These are phyloP conservation scores for Rusavskia elegans DNA, from an alignment of 495 filamentous ascomycete species.

Conservation along the genomic window DNA sequence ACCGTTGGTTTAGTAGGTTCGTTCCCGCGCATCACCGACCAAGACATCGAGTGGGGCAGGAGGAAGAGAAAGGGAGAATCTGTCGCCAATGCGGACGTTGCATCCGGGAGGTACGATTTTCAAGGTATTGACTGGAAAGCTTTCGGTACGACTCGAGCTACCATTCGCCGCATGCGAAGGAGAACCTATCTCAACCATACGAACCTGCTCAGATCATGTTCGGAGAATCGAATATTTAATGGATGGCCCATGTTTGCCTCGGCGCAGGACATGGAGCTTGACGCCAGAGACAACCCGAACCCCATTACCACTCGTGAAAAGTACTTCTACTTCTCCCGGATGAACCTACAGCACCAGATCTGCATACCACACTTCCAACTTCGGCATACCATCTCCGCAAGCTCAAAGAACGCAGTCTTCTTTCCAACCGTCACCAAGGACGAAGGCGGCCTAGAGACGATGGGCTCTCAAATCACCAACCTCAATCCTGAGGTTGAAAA, in stretches of 20 bases:
- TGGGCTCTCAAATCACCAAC: conserved; percentile 17
- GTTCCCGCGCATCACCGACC: neutral
- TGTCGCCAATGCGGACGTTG: neutral
- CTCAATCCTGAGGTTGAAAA: neutral
- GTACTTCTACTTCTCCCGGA: conserved; percentile 56
- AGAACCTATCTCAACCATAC: conserved; percentile 41
- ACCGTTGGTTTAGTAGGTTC: neutral
- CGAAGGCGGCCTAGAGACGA: conserved; percentile 10
- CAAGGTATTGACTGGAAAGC: conserved; percentile 63
- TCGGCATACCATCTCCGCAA: conserved; percentile 62
- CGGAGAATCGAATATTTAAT: neutral
- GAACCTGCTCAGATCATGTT: conserved; percentile 20
- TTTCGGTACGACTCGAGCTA: conserved; percentile 40
- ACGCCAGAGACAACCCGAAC: conserved; percentile 17
- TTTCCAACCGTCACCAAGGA: conserved; percentile 17
- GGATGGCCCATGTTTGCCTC: neutral
- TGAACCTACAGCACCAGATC: conserved; percentile 48
- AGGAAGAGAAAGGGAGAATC: neutral
- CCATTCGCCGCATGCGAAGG: conserved; percentile 40
- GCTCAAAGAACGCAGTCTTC: conserved; percentile 58
- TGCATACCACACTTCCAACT: conserved; percentile 76
- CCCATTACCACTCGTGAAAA: conserved; percentile 28
- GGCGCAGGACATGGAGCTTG: neutral
- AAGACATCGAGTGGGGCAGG: neutral
- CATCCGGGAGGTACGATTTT: conserved; percentile 35